Base-by-base conservation (phyloP, 768 basidiomycete genomes). In the Russula ochroleuca region DNA sequence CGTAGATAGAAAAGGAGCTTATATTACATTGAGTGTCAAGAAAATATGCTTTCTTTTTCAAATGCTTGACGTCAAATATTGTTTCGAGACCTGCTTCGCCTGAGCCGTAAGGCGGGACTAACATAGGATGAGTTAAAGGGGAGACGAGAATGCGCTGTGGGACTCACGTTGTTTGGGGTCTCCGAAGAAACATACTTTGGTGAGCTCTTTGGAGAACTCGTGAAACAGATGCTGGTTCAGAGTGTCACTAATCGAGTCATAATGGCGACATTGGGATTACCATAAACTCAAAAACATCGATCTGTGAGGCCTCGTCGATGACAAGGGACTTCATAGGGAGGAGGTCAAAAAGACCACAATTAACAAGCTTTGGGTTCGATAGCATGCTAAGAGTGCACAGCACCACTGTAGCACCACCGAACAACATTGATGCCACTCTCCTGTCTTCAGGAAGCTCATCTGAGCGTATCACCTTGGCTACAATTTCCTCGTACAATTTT, bases 271-370 rank as follows among this genome's bases (percentile, higher is more conserved):
- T 17, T 40, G 28, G 28, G 57, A 73, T 45, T 19, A 82, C 81
- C 75, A 83, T 68, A 62, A 79, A 83, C 31, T 81, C 80, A 33
- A 77, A 78, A 5, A 76, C 69, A 28, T 78, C 77, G 23, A 83
- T 81, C 57, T 82, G 81, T 8, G 80, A 82, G 2, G 81, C 83
- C 70, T 84, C 82, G 60, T 84, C 83, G n/a, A 84, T 73, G n/a
- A 84, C 75, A 2, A 84, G 74, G n/a, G 75, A 72, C 28, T 74
- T 75, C 23, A 82, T 70, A 1, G 80, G 81, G 1, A 81, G 70
- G 5, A 78, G 35, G 0, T 69, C 49, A 66, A 78, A 79, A 8
- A 78, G 23, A 1, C 72, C 69, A 15, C 73, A 73, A 0, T 68
- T 57, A 13, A 73, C 68, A n/a, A 84, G 64, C 1, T 63, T 69